Evolutionary conservation across 345 rosid genomes (phyloP), one percentile per base, ranked within the genome.

Genomic region (Balakata baccata): DNA sequence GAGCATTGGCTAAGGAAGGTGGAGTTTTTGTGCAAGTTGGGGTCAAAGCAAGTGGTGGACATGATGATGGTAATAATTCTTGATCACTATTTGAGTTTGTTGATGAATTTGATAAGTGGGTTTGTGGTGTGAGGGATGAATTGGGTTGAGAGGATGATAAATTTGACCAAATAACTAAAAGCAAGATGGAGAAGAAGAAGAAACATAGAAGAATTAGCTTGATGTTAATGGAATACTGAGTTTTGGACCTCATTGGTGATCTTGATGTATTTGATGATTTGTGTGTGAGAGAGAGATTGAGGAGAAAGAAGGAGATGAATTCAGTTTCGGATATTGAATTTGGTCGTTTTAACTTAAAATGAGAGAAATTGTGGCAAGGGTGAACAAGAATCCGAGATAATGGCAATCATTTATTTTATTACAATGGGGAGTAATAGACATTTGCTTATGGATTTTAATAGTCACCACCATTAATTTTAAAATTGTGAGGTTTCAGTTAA

Each of bases 1-100:
- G 81, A 47, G 93, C 89, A 5, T 86, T 85, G 41, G 97, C 89
- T 2, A 94, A 74, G 2, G 89, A 78, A 37, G 90, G 89, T 11
- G 93, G 91, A 65, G 85, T 82, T 78, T 90, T 94, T 57, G 71
- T 66, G 82, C 97, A 90, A 0, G 75, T 43, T 37, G 47, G 61
- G 0, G 83, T 64, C 3, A 50, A 23, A 0, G 78, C 74, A 23
- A 61, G 71, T n/a, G n/a, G n/a, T n/a, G n/a, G n/a, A n/a, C n/a
- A n/a, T 9, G 83, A 43, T 43, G 85, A 23, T 10, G 74, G 2
- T 64, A 59, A n/a, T 63, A 69, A 34, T 62, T 62, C 50, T 66
- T 61, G 72, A 17, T 54, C 81, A 7, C 56, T 43, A 50, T 57
- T 62, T 23, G 49, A 38, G 43, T 1, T 29, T 43, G 69, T 37